Base-by-base conservation (phyloP, 2,329 filamentous ascomycete genomes). In the Botrytis medusae region DNA sequence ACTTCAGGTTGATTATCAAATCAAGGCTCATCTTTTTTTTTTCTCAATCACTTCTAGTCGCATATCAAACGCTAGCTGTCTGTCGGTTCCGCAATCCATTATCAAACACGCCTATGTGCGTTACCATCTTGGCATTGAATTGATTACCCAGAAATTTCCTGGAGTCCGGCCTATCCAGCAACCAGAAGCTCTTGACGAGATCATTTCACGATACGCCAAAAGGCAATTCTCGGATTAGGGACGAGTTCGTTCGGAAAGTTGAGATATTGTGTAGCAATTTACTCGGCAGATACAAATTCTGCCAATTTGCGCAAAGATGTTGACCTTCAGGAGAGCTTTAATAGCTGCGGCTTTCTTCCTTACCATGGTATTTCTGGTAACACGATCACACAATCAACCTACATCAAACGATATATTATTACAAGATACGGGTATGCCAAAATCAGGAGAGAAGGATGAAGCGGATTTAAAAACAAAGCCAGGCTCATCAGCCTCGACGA, bases 261-360 rank as follows among this genome's bases (percentile, higher is more conserved):
- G 20, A 34, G 20, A 22, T 46, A 70, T 37, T 34, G 64, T 68
- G 48, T 42, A 57, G 29, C 48, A 29, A 42, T 68, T 42, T 20
- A 62, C 20, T 59, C 60, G 63, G 51, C 65, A 62, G 74, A 74
- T 57, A 51, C 62, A 62, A 59, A 65, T 40, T 72, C 73, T 76
- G 71, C 60, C 73, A 72, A 74, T 74, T 57, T 73, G 67, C 72
- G 42, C 80, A 84, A 68, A 80, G 74, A 97, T 97, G 93, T 87
- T 95, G 81, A 92, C 92, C 79, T 93, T 93, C 81, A 89, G 90
- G 80, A 91, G 92, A 83, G 92, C 92, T 80, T 82, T 97, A 75
- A 84, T 93, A 78, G 87, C 91, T 72, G 92, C 93, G 65, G 87
- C 88, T 78, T 87, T 91, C 80, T 83, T 95, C 76, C 83, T 95